These are phyloP conservation scores for Sporothrix protearum DNA, from an alignment of 2,329 filamentous ascomycete species.

Conservation along the genomic window DNA sequence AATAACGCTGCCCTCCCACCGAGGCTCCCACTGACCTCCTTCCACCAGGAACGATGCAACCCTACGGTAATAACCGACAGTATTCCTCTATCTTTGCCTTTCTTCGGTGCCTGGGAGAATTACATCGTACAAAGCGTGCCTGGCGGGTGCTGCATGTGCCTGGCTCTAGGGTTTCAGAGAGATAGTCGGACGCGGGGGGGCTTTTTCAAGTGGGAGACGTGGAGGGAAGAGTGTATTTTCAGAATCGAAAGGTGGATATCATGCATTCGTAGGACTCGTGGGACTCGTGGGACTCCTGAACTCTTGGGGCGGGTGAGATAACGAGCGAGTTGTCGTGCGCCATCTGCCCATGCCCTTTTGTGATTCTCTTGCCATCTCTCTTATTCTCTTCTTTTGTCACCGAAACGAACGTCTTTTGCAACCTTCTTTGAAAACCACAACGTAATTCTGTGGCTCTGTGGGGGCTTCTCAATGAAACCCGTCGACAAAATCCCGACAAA, in stretches of 20 bases:
- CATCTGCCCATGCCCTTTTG: conserved; percentile 6
- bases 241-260: not conserved
- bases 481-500: not conserved
- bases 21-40: not conserved
- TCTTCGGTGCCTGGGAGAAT: not conserved
- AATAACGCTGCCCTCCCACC: not conserved
- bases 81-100: not conserved
- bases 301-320: not conserved
- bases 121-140: not conserved
- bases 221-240: not conserved
- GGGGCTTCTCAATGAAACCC: not conserved
- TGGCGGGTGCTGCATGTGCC: not conserved
- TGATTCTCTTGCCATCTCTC: not conserved
- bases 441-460: not conserved
- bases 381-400: conserved; percentile 15
- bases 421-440: not conserved
- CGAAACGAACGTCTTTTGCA: not conserved
- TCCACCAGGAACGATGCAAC: not conserved
- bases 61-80: conserved; percentile 6
- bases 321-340: conserved; percentile 12
- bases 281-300: not conserved
- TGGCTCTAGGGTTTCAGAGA: not conserved
- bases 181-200: not conserved
- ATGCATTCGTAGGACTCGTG: not conserved
- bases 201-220: not conserved